Evolutionary conservation across 2,329 filamentous ascomycete species (phyloP).

Genomic region (Diaporthe vexans): DNA sequence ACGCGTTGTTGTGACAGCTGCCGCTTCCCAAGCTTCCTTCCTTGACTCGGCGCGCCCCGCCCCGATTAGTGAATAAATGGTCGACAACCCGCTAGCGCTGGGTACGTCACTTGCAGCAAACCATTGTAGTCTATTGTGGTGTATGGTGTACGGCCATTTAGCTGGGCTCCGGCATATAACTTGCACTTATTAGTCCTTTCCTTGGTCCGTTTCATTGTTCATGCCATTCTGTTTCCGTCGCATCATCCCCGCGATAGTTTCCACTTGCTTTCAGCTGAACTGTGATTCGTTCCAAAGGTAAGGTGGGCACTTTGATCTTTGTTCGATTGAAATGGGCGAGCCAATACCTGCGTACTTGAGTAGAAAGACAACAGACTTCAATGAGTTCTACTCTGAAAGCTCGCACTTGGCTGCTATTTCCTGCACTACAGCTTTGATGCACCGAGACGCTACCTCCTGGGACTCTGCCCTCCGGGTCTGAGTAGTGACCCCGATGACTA

Average conservation of each 20-base stretch:
- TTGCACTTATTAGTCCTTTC: not conserved
- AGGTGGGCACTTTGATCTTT: not conserved
- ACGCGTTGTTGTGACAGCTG: conserved; percentile 14
- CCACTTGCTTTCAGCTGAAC: not conserved
- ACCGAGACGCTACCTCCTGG: no score
- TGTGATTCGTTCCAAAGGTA: not conserved
- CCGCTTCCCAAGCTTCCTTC: not conserved
- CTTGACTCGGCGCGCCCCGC: not conserved
- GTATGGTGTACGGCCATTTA: no score
- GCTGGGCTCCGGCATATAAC: no score
- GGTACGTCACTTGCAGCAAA: not conserved
- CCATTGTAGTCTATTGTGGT: not conserved
- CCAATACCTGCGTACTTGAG: no score
- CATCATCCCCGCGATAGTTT: not conserved
- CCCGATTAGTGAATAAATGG: not conserved
- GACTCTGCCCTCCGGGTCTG: no score
- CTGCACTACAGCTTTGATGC: no score
- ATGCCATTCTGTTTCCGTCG: not conserved
- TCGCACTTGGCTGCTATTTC: no score
- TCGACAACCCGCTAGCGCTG: not conserved
- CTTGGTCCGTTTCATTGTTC: not conserved
- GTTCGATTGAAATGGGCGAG: not conserved
- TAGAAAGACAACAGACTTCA: no score
- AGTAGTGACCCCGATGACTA: no score
- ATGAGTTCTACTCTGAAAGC: no score